Conservation (phyloP, 73 alveolate genomes). For the Tetrahymena elliotti region DNA sequence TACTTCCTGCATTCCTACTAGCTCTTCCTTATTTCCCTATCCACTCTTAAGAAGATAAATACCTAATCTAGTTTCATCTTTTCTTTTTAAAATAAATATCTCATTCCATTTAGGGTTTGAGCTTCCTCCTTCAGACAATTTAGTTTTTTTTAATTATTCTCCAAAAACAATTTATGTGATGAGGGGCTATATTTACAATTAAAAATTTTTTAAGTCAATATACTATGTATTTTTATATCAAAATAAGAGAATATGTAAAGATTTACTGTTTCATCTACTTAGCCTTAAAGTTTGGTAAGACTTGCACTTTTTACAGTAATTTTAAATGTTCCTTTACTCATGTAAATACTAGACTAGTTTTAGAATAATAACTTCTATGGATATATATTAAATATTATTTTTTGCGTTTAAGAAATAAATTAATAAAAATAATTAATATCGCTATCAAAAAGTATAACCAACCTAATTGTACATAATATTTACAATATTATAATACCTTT, state of each 20-base stretch:
- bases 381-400: background rate
- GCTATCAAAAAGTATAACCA: background rate
- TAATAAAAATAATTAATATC: background rate
- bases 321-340: background rate
- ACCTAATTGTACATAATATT: background rate
- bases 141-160: background rate
- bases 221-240: no score
- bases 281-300: background rate
- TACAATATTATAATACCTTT: no score
- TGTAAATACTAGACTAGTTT: background rate
- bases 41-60: background rate
- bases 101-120: background rate
- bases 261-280: background rate
- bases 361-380: background rate
- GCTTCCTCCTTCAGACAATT: background rate
- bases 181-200: background rate
- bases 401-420: background rate
- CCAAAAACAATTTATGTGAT: background rate
- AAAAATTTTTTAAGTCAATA: background rate
- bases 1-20: background rate
- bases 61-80: background rate
- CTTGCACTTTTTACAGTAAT: background rate
- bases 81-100: background rate
- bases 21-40: background rate
- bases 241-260: background rate